A percentile compares a stretch with the other conserved stretches of the same genome.
Evolutionary conservation across 805 yeast species (phyloP).

Genomic region (Zygosaccharomyces siamensis): DNA sequence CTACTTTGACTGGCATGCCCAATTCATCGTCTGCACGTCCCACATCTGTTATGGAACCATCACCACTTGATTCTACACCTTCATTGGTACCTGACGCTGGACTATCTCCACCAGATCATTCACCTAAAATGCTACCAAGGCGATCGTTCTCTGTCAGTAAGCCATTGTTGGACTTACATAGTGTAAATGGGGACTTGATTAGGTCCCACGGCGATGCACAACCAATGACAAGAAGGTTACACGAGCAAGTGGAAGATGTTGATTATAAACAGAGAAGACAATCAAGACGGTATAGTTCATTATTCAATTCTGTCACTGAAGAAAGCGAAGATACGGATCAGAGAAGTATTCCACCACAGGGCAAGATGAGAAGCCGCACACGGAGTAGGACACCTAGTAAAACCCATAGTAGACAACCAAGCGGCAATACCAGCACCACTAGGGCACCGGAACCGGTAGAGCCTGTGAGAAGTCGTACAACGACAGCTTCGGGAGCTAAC

Average conservation of each 20-base stretch:
- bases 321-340: conserved; percentile 9
- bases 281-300: conserved; percentile 17
- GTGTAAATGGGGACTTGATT: conserved; percentile 38
- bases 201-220: conserved; percentile 27
- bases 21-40: conserved; percentile 24
- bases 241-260: conserved; percentile 21
- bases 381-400: conserved; percentile 9
- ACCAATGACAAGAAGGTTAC: conserved; percentile 18
- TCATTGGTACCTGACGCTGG: conserved; percentile 15
- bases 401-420: conserved; percentile 7
- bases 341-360: neutral
- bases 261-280: conserved; percentile 13
- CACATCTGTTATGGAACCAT: conserved; percentile 6
- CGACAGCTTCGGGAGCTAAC: neutral
- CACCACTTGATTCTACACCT: conserved; percentile 21
- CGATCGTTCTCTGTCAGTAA: conserved; percentile 29
- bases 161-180: conserved; percentile 35
- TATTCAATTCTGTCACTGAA: conserved; percentile 15
- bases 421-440: conserved; percentile 1
- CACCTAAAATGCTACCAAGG: conserved; percentile 23
- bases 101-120: conserved; percentile 10
- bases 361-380: neutral
- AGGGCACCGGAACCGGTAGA: neutral
- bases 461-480: neutral
- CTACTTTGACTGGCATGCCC: conserved; percentile 14